These are phyloP conservation scores for Sechiopsis laciniata DNA, from an alignment of 306 rosid species.

Conservation along the genomic window DNA sequence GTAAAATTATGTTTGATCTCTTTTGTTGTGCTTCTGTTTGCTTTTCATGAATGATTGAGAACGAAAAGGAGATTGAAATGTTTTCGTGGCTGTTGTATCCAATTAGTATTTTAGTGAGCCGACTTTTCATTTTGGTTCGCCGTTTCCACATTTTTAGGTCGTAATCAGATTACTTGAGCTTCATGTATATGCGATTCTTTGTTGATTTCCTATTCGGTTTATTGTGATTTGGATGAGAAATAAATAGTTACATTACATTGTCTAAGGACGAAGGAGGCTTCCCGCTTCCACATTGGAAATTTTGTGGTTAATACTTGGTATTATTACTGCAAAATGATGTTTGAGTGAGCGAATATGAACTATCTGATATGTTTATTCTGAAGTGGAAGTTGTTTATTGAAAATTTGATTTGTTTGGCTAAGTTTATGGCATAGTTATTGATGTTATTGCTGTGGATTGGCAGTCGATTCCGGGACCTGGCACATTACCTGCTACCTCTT, in stretches of 20 bases:
- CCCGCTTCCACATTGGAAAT: neutral
- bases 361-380: neutral
- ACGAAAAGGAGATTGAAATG: neutral
- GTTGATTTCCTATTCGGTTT: neutral
- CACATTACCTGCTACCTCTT: constrained; percentile 28
- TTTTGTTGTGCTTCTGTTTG: neutral
- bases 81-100: neutral
- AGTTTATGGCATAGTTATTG: neutral
- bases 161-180: neutral
- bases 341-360: neutral
- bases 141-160: neutral
- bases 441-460: constrained; percentile 1
- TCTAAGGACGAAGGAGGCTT: neutral
- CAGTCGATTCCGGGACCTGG: constrained; percentile 36
- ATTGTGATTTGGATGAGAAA: neutral
- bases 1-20: constrained; percentile 10
- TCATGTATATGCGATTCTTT: neutral
- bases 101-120: neutral
- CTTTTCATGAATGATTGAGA: neutral
- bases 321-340: neutral
- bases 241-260: neutral
- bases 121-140: neutral
- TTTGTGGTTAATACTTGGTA: neutral
- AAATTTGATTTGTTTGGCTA: neutral
- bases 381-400: neutral